phyloP scores from a whole-genome alignment of 768 basidiomycete genomes.

The Tulasnella sp. region DNA sequence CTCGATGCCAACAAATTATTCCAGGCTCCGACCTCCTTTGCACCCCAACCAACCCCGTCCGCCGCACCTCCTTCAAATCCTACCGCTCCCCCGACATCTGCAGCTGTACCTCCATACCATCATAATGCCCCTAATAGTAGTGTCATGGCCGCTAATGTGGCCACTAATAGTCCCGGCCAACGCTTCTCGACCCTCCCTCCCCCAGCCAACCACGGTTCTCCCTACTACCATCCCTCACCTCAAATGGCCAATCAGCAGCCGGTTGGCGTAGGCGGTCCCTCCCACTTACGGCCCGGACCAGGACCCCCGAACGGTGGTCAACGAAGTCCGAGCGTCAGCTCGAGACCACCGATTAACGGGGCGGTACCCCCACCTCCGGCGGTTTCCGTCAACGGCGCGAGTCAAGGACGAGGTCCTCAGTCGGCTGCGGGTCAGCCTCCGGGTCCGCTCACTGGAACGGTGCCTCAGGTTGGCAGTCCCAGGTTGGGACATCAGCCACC shows the following conservation, averaged over 20 bases:
- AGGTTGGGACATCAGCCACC: slow-evolving; percentile 2
- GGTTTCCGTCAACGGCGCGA: neutral
- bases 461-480: neutral
- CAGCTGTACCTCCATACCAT: slow-evolving; percentile 47
- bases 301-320: neutral
- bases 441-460: neutral
- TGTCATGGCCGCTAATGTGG: slow-evolving; percentile 29
- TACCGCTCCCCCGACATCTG: slow-evolving; percentile 42
- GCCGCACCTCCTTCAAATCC: slow-evolving; percentile 28
- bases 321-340: neutral
- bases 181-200: slow-evolving; percentile 34
- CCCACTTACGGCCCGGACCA: slow-evolving; percentile 41
- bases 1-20: slow-evolving; percentile 40
- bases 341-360: neutral
- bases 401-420: neutral
- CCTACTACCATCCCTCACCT: slow-evolving; percentile 30
- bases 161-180: neutral
- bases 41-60: slow-evolving; percentile 20
- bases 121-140: neutral
- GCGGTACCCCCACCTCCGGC: neutral
- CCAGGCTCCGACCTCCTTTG: slow-evolving; percentile 25
- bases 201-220: slow-evolving; percentile 30
- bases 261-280: slow-evolving; percentile 37
- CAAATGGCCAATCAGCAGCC: slow-evolving; percentile 34
- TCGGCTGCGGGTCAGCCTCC: neutral